Percentiles rank a stretch among this genome's conserved stretches.
Evolutionary conservation across 768 basidiomycete genomes (phyloP).

Genomic region (Tulasnella sp.): DNA sequence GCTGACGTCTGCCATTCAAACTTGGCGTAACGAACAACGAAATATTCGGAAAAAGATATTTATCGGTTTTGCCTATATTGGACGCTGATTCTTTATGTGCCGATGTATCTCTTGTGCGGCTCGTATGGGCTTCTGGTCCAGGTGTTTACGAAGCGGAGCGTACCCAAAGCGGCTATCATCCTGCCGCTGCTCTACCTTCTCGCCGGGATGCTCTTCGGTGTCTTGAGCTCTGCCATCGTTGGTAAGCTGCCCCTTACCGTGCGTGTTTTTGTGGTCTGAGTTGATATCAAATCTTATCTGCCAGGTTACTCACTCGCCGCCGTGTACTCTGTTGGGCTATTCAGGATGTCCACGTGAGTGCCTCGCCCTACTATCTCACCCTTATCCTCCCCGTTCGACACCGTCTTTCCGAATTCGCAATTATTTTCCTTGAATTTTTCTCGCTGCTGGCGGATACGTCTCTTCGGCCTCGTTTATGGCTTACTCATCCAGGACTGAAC

Average conservation of each 20-base stretch:
- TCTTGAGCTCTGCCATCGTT: slow-evolving; percentile 14
- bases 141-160: slow-evolving; percentile 1
- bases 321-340: slow-evolving; percentile 15
- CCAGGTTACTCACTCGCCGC: slow-evolving; percentile 15
- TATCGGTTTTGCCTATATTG: slow-evolving; percentile 18
- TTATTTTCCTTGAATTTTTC: too few relatives aligned
- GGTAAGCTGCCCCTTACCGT: not conserved
- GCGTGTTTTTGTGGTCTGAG: not conserved
- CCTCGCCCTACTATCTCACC: not conserved
- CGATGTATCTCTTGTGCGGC: slow-evolving; percentile 15
- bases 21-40: not conserved
- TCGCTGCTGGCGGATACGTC: too few relatives aligned
- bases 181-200: slow-evolving; percentile 9
- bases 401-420: not conserved
- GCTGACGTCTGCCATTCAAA: not conserved
- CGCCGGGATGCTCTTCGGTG: slow-evolving; percentile 10
- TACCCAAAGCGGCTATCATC: not conserved
- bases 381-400: not conserved
- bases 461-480: too few relatives aligned
- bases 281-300: not conserved
- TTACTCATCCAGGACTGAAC: too few relatives aligned
- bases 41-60: slow-evolving; percentile 3
- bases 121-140: slow-evolving; percentile 7
- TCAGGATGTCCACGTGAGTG: slow-evolving; percentile 16
- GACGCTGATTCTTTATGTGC: slow-evolving; percentile 16